These are phyloP conservation scores for Chlamydomonas asymmetrica DNA, from an alignment of 139 green algal species.

Conservation along the genomic window DNA sequence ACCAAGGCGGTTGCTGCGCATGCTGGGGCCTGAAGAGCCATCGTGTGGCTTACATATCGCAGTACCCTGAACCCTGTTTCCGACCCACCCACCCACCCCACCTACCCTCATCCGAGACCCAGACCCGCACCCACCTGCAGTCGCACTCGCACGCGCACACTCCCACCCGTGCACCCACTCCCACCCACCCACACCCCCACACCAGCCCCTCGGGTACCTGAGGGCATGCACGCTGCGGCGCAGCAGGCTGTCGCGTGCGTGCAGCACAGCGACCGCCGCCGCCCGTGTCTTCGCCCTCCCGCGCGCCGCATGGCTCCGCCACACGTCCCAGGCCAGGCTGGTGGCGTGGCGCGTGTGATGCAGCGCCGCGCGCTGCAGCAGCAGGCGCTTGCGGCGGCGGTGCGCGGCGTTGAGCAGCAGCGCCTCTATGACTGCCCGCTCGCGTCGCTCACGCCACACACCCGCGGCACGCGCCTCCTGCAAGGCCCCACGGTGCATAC, in stretches of 20 bases:
- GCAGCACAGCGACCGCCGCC: neutral
- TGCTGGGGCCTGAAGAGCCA: neutral
- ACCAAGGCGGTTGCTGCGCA: too few relatives aligned
- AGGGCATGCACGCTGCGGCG: neutral
- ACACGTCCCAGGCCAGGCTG: too few relatives aligned
- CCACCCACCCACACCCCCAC: neutral
- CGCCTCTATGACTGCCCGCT: neutral
- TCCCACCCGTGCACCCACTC: neutral
- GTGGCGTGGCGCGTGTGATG: too few relatives aligned
- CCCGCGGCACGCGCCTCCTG: constrained; percentile 6
- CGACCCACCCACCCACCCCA: too few relatives aligned
- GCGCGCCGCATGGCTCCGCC: neutral
- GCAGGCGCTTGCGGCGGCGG: constrained; percentile 8
- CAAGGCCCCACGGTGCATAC: neutral
- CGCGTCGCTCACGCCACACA: neutral
- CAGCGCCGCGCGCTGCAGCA: neutral
- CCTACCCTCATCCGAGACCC: neutral
- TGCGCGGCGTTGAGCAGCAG: neutral
- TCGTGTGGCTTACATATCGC: neutral
- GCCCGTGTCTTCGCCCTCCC: neutral
- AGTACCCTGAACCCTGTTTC: neutral
- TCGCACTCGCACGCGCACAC: neutral
- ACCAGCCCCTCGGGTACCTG: neutral
- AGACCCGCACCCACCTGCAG: neutral
- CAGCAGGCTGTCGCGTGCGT: neutral